Evolutionary conservation across 2,329 filamentous ascomycete genomes (phyloP).

Genomic region (Trichoderma lentiforme): DNA sequence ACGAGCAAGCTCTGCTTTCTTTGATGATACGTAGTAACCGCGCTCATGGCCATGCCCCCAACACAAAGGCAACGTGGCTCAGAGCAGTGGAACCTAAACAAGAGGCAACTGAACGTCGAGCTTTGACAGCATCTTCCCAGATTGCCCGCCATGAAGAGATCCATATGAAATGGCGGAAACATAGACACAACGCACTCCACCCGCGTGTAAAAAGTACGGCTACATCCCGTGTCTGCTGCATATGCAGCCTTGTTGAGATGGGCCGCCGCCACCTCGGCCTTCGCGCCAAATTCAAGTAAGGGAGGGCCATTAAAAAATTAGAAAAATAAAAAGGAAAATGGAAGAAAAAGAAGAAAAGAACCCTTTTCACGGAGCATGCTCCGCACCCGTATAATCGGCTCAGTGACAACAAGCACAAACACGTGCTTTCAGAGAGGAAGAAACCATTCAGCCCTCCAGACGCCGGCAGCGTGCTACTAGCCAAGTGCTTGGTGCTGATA

Average conservation of each 20-base stretch:
- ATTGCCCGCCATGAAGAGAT: not conserved
- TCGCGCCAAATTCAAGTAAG: not conserved
- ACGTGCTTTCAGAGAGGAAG: not conserved
- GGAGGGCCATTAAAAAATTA: not conserved
- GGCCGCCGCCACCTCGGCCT: not conserved
- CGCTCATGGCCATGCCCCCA: not conserved
- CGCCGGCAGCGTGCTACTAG: not conserved
- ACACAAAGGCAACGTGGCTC: not conserved
- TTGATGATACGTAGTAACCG: not conserved
- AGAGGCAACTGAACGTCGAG: not conserved
- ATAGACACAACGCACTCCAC: not conserved
- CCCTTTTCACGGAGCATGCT: not conserved
- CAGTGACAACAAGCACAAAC: not conserved
- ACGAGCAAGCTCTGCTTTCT: not conserved
- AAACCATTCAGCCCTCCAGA: not conserved
- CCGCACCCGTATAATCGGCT: not conserved
- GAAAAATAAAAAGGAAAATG: not conserved
- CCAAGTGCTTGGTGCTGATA: not conserved
- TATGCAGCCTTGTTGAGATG: conserved; percentile 12
- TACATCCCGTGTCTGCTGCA: not conserved
- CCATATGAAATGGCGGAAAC: not conserved
- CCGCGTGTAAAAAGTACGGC: not conserved
- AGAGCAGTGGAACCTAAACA: not conserved
- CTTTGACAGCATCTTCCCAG: not conserved
- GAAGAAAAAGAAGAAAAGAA: not conserved